Percentiles rank a stretch among this genome's conserved stretches.
Conservation (phyloP, 768 basidiomycete species). For the Baorangia bicolor region DNA sequence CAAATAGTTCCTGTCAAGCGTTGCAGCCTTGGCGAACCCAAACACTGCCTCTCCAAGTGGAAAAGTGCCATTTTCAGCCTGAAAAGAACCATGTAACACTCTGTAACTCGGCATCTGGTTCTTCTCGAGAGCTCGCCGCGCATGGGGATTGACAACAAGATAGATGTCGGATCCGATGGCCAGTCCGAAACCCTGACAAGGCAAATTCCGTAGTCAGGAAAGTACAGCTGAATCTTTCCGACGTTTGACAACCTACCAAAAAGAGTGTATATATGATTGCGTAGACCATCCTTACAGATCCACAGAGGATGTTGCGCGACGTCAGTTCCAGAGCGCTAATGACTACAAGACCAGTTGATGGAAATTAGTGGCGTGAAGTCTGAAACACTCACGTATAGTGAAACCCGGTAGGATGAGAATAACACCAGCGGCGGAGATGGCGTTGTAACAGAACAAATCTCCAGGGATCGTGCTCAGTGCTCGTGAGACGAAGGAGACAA, state of each 20-base stretch:
- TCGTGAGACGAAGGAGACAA: conserved; percentile 81
- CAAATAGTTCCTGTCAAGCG: conserved; percentile 31
- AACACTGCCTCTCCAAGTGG: conserved; percentile 44
- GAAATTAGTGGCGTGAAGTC: background rate
- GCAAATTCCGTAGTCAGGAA: conserved; percentile 3
- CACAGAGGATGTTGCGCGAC: conserved; percentile 77
- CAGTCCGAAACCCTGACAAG: conserved; percentile 70
- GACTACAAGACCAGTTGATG: conserved; percentile 40
- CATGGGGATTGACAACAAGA: conserved; percentile 63
- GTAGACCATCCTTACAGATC: conserved; percentile 80
- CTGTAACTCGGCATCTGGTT: conserved; percentile 39
- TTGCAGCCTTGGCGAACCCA: conserved; percentile 40
- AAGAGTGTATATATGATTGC: conserved; percentile 86
- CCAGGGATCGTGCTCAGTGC: conserved; percentile 74
- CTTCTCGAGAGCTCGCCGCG: conserved; percentile 38
- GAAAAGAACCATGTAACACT: conserved; percentile 55
- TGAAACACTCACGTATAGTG: conserved; percentile 60
- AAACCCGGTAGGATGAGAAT: conserved; percentile 91
- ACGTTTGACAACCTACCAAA: conserved; percentile 43
- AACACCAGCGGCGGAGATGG: conserved; percentile 86
- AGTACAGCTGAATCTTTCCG: background rate
- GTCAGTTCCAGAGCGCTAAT: conserved; percentile 78
- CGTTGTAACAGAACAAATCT: conserved; percentile 82
- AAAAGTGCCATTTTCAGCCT: conserved; percentile 47
- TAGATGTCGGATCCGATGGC: conserved; percentile 83